Base-by-base conservation (phyloP, 208 protist genomes). In the Trypanosomatidae sp. region DNA sequence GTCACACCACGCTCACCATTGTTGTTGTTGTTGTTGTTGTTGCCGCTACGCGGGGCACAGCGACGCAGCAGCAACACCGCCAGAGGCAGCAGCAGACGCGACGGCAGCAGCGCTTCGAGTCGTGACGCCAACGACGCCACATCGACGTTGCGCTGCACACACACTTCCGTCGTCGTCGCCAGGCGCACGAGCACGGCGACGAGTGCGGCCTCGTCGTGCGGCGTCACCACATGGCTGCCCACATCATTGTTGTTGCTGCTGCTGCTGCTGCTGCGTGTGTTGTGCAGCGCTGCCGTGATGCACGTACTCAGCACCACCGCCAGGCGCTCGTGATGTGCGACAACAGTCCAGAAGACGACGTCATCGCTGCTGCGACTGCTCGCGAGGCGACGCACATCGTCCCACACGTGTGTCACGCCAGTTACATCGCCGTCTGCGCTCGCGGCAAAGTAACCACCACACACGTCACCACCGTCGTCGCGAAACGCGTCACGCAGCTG, bases 371-470 rank as follows among this genome's bases (percentile, higher is more conserved):
- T 72, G n/a, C n/a, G n/a, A n/a, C n/a, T n/a, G 3, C 71, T 48
- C 1, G 77, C 57, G 2, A 89, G 50, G n/a, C 74, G 60, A 33
- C 53, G 26, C 8, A 88, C 19, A 28, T 65, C 46, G 21, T 37
- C 43, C 83, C 83, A 92, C n/a, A n/a, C n/a, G n/a, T n/a, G n/a
- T n/a, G n/a, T 69, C 75, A 85, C 10, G 66, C 61, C 49, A 72
- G 76, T 19, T 85, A 69, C 2, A 60, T 68, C 16, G 74, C 57
- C n/a, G n/a, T n/a, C n/a, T 43, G 86, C 79, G 0, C 63, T 66
- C 7, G 69, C 75, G 44, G 56, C 47, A 42, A 87, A 84, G 53
- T 87, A 89, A 21, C 54, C 48, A 28, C 48, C 54, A 56, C 70
- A 71, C 11, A 92, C 62, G 13, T 63, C 65, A 20, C 41, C 55